Percentiles rank a stretch among this genome's conserved stretches.
These are phyloP conservation scores for Alternaria rosae DNA, from an alignment of 2,329 filamentous ascomycete genomes.

Conservation along the genomic window DNA sequence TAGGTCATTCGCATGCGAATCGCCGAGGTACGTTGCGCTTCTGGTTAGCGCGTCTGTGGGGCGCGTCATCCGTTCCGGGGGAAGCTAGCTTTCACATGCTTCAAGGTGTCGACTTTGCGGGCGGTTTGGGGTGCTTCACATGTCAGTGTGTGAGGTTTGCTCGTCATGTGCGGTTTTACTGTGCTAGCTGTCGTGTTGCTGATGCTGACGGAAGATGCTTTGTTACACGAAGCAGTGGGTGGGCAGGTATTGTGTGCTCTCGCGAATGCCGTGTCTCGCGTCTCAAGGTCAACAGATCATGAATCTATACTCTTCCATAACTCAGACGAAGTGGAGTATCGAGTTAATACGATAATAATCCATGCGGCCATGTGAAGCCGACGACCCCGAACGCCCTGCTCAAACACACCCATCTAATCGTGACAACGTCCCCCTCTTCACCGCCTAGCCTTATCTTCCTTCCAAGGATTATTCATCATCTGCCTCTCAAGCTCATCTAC, in stretches of 20 bases:
- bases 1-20: constrained; percentile 21
- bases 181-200: neutral
- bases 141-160: constrained; percentile 4
- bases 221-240: neutral
- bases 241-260: too few relatives aligned
- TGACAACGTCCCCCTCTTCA: constrained; percentile 15
- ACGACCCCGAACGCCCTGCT: constrained; percentile 40
- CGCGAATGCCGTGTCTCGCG: too few relatives aligned
- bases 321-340: neutral
- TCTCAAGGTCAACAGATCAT: neutral
- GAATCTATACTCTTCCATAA: neutral
- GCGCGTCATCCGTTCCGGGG: constrained; percentile 23
- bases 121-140: constrained; percentile 8
- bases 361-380: constrained; percentile 6
- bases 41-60: constrained; percentile 20
- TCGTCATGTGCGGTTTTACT: constrained; percentile 9
- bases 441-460: constrained; percentile 19
- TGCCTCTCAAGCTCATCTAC: constrained; percentile 72
- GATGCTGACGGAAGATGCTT: constrained; percentile 1
- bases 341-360: neutral
- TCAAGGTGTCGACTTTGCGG: neutral
- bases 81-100: constrained; percentile 30
- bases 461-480: constrained; percentile 36
- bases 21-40: constrained; percentile 24
- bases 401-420: constrained; percentile 11